Base-by-base conservation (phyloP, 257 asterid genomes). In the Fraxinus anomala region DNA sequence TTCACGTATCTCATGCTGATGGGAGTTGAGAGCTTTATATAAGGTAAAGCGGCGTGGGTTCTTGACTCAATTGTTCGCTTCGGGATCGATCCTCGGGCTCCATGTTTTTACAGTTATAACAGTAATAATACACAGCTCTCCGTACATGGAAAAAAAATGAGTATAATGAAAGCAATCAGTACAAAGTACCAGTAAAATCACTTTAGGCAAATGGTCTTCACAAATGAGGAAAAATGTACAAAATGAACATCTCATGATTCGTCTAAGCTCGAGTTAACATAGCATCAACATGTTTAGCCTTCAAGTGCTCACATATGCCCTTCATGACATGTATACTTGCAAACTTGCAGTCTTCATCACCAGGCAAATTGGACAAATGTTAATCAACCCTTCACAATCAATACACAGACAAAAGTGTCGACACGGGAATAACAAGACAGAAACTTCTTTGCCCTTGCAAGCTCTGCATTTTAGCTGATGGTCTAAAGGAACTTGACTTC, bases 341-440 rank as follows among this genome's bases (percentile, higher is more conserved):
- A 91, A 86, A 87, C 96, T 85, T 69, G 96, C 86, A 65, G 90
- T 89, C 89, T 91, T 91, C 90, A 89, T 85, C 76, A 76, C 89
- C 89, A 83, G 90, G 82, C 97, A 91, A 0, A 91, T 73, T 9
- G 97, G 97, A 82, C 97, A 91, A 67, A 78, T 73, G 16, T 85
- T 83, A 26, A 85, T 65, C 79, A 86, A 81, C 68, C 90, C 91
- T 78, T 88, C 92, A 17, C 97, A 91, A 74, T 87, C 90, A 59
- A 72, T 59, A 80, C 95, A 91, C 75, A 91, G 80, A 75, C 97
- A 91, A 84, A 91, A 74, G 78, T 91, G 97, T 78, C 91, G 75
- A 76, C 97, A 91, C 13, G 95, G 95, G 79, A 91, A 80, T 23
- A 91, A 68, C 81, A 91, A 78, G 49, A 85, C 82, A 0, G 85